Evolutionary conservation across 768 basidiomycete genomes (phyloP).

Genomic region (Serendipita sp.): DNA sequence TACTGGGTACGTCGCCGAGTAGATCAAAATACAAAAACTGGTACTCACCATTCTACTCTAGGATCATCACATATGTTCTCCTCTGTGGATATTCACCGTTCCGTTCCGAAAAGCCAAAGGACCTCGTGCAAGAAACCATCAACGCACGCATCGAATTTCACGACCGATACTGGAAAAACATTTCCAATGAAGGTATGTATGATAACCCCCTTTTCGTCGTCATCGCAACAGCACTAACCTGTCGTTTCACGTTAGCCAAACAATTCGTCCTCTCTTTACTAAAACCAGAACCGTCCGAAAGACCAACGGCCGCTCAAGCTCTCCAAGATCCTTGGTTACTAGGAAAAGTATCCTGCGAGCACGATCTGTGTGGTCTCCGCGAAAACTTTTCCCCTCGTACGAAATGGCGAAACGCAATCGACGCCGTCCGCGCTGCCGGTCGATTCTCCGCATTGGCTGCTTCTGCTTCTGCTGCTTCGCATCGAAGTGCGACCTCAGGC

Average conservation of each 20-base stretch:
- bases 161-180: constrained; percentile 85
- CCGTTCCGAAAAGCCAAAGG: constrained; percentile 60
- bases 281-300: constrained; percentile 47
- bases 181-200: constrained; percentile 51
- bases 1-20: constrained; percentile 44
- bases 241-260: constrained; percentile 40
- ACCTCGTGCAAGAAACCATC: constrained; percentile 70
- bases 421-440: constrained; percentile 26
- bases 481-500: neutral
- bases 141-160: constrained; percentile 80
- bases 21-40: neutral
- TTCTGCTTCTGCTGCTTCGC: neutral
- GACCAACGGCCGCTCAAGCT: constrained; percentile 63
- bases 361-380: constrained; percentile 56
- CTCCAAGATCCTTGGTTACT: constrained; percentile 30
- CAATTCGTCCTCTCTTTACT: constrained; percentile 61
- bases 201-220: neutral
- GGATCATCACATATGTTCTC: constrained; percentile 88
- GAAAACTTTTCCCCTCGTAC: constrained; percentile 68
- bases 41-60: constrained; percentile 19
- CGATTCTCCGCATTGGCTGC: constrained; percentile 12
- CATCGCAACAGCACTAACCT: neutral
- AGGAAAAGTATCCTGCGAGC: constrained; percentile 40
- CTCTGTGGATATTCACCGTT: constrained; percentile 94
- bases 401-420: constrained; percentile 59